Evolutionary conservation across 2,329 filamentous ascomycete genomes (phyloP), one percentile per base, ranked within the genome.

Genomic region (Pseudogymnoascus sp.): DNA sequence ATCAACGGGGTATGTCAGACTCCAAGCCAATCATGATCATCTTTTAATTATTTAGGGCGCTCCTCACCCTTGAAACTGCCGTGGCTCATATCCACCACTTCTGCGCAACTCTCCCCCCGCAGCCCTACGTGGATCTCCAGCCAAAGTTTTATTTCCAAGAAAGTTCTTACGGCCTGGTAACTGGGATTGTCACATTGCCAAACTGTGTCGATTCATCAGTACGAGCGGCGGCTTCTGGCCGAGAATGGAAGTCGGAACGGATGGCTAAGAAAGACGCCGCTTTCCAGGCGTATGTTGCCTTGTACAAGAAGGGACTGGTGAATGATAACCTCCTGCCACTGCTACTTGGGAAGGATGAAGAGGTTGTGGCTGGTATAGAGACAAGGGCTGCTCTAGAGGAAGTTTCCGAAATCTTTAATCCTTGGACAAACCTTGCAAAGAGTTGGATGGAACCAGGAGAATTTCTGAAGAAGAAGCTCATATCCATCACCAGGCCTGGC

Each of bases 81-180:
- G 84, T 87, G 58, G 74, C 80, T n/a, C 91, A 94, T 72, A 80
- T 97, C 1, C 79, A 89, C 55, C 91, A 96, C 73, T 95, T 97
- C 68, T 97, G 92, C 72, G 77, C 79, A 0, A 80, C 81, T 0
- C 72, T 92, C 0, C 80, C 83, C 0, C 75, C 76, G 0, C 77
- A 77, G 0, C 81, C 83, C 25, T 90, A 86, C 69, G 79, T 86
- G 5, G 84, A 92, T 66, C 76, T 77, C 16, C 77, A 82, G 1
- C 91, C 92, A 0, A 83, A 89, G 58, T 96, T 92, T 69, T 77
- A 84, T 12, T 78, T 85, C 35, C 71, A 77, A 3, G 70, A 78
- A n/a, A 68, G 74, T 16, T 62, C 38, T 19, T 30, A 59, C 12
- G 60, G 33, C 0, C 67, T 69, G 4, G 69, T 86, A 22, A 77